Evolutionary conservation across 2,329 filamentous ascomycete genomes (phyloP).

Genomic region (Fusarium chlamydosporum): DNA sequence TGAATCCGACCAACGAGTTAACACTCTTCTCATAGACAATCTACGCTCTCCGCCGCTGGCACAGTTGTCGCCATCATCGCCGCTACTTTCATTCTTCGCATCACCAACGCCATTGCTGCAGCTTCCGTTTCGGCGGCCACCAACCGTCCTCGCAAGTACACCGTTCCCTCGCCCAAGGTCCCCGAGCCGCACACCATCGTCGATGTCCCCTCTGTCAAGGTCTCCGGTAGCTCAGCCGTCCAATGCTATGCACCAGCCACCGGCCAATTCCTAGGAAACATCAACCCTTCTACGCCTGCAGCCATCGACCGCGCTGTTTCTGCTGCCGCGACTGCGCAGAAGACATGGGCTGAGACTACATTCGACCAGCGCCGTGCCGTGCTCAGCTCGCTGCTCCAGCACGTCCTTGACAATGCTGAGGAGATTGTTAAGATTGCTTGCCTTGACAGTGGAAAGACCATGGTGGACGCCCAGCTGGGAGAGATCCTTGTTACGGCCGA

Average conservation of each 20-base stretch:
- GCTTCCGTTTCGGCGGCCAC: conserved; percentile 49
- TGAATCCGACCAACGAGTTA: conserved; percentile 17
- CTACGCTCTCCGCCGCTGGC: conserved; percentile 50
- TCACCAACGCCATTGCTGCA: conserved; percentile 45
- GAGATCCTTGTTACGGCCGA: conserved; percentile 95
- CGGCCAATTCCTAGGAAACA: conserved; percentile 82
- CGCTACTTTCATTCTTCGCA: conserved; percentile 52
- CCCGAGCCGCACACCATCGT: conserved; percentile 71
- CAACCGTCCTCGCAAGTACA: conserved; percentile 68
- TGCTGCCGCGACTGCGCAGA: conserved; percentile 80
- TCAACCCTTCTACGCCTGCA: conserved; percentile 81
- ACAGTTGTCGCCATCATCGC: conserved; percentile 52
- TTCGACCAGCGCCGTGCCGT: conserved; percentile 85
- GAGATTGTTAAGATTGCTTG: conserved; percentile 88
- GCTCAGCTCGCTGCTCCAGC: conserved; percentile 82
- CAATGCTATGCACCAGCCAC: conserved; percentile 93
- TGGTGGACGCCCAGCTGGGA: conserved; percentile 92
- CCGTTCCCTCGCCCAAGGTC: conserved; percentile 72
- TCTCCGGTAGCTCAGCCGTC: conserved; percentile 75
- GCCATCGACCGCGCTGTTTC: conserved; percentile 85
- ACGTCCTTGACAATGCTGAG: conserved; percentile 90
- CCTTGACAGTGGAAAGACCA: conserved; percentile 95
- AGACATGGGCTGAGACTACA: conserved; percentile 80
- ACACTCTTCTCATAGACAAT: conserved; percentile 41
- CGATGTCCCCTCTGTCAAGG: conserved; percentile 72